phyloP scores from a whole-genome alignment of 768 basidiomycete genomes.

The Lentinula aciculospora region DNA sequence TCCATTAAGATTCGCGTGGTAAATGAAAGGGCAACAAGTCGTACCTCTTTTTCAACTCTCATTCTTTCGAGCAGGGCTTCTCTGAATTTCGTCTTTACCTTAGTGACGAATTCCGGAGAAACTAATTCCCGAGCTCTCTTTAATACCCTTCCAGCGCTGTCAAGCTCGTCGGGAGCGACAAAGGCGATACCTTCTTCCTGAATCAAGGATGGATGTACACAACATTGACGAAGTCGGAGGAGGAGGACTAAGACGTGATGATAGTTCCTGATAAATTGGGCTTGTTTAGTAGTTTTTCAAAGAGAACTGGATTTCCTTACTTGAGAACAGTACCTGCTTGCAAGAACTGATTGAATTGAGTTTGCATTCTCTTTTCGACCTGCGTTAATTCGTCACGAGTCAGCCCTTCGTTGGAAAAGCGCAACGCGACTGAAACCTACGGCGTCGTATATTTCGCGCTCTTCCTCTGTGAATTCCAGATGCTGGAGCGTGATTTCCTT shows the following conservation, averaged over 20 bases:
- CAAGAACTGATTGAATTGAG: constrained; percentile 59
- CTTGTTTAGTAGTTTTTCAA: not conserved
- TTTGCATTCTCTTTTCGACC: constrained; percentile 51
- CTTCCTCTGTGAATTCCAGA: constrained; percentile 56
- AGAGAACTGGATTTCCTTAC: constrained; percentile 20
- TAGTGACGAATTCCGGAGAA: constrained; percentile 41
- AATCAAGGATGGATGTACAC: constrained; percentile 63
- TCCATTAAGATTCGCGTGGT: not conserved
- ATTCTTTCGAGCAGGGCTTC: constrained; percentile 36
- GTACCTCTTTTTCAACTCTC: constrained; percentile 48
- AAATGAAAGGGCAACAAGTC: constrained; percentile 7
- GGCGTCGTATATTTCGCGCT: constrained; percentile 58
- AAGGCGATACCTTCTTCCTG: constrained; percentile 48
- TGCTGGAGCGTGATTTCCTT: constrained; percentile 46
- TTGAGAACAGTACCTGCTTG: constrained; percentile 65
- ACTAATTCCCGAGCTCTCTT: constrained; percentile 39
- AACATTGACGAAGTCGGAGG: constrained; percentile 59
- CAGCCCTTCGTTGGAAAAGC: not conserved
- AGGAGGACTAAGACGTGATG: constrained; percentile 45
- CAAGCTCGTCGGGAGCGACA: constrained; percentile 32
- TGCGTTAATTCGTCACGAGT: constrained; percentile 12
- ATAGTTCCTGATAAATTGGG: constrained; percentile 37
- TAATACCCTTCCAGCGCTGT: constrained; percentile 34
- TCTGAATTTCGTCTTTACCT: constrained; percentile 42
- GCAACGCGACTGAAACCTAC: constrained; percentile 18